Base-by-base conservation (phyloP, 106 monocot genomes). In the Dendrobium nobile region DNA sequence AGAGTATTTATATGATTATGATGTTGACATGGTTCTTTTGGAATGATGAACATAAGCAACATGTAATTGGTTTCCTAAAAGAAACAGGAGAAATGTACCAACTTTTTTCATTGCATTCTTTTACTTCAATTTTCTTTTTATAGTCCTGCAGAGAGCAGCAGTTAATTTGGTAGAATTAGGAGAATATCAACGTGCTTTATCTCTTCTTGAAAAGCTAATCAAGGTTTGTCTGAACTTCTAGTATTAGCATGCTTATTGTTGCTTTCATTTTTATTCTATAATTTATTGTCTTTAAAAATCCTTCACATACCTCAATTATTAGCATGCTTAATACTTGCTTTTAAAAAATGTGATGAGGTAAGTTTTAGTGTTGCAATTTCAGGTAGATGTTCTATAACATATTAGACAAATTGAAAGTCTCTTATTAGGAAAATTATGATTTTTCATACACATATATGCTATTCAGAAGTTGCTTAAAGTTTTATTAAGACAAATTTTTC, bases 281-380 rank as follows among this genome's bases (percentile, higher is more conserved):
- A 82, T 45, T 37, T 37, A 37, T 37, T 37, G 37, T 9, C 41
- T 70, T 78, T 41, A 31, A 44, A 17, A 7, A 77, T 77, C 77
- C 51, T 13, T 84, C 55, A 15, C 79, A 96, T 92, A 84, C 55
- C 67, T 93, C 90, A 81, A 83, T 82, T 86, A 90, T 96, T 77
- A 91, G 90, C 75, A 93, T 88, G 31, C 86, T 93, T 73, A 92
- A 80, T 93, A 70, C 90, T 93, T 82, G 96, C 93, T 78, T 85
- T 87, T 22, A 90, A 92, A 77, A 92, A 90, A 81, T 93, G 93
- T 75, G 83, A 82, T 51, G 91, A 92, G 93, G 93, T 96, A 70
- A 82, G 58, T 56, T 44, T 73, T 2, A 37, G 37, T 37, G 37
- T 37, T 37, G 37, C 37, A 37, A 37, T 37, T 37, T 37, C 37